These are phyloP conservation scores for Albugo laibachii DNA, from an alignment of 352 stramenopile species.

Conservation along the genomic window DNA sequence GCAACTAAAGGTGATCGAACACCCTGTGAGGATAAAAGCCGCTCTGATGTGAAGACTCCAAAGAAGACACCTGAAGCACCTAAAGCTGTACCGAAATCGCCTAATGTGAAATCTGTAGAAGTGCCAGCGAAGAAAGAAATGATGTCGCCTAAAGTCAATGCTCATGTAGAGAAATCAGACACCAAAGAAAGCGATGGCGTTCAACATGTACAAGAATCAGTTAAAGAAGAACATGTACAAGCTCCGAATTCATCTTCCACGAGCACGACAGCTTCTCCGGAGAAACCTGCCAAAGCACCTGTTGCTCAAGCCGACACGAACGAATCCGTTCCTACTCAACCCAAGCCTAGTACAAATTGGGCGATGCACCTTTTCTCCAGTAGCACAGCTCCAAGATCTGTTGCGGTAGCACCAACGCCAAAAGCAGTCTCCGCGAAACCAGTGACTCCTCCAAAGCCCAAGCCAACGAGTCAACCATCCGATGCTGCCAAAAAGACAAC, in stretches of 20 bases:
- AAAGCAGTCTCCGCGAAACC: conserved; percentile 5
- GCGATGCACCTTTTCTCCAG: neutral
- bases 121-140: neutral
- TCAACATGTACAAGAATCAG: no score
- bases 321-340: neutral
- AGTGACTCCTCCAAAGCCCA: neutral
- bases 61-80: conserved; percentile 5
- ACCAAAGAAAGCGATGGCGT: no score
- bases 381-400: conserved; percentile 1
- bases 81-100: conserved; percentile 2
- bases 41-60: neutral
- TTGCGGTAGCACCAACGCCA: conserved; percentile 12
- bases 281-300: neutral
- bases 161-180: neutral
- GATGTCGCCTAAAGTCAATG: conserved; percentile 7
- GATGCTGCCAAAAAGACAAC: conserved; percentile 25
- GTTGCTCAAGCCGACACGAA: neutral
- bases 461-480: conserved; percentile 2
- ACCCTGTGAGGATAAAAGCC: no score
- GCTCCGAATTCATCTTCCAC: neutral
- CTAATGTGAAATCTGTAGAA: conserved; percentile 11
- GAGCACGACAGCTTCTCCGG: neutral
- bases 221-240: no score
- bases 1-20: no score
- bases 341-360: no score